Percentiles rank a stretch among this genome's conserved stretches.
These are phyloP conservation scores for Leucosporidium scottii DNA, from an alignment of 768 basidiomycete species.

Conservation along the genomic window DNA sequence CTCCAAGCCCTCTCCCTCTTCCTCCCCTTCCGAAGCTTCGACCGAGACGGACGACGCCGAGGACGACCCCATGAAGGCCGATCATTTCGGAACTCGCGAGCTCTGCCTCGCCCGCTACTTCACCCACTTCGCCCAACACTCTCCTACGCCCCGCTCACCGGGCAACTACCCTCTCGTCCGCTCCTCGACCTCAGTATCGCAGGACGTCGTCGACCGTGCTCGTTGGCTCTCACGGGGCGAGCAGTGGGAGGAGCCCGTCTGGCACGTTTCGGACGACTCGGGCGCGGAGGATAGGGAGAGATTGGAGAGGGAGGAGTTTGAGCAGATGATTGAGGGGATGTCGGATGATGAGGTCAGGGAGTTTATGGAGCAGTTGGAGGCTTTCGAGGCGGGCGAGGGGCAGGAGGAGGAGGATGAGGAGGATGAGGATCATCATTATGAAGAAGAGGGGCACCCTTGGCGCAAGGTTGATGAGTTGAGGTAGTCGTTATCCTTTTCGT, in stretches of 20 bases:
- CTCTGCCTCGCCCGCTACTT: conserved; percentile 24
- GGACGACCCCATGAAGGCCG: conserved; percentile 1
- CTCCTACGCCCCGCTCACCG: background rate
- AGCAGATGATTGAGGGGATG: conserved; percentile 15
- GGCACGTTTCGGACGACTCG: background rate
- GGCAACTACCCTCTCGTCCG: conserved; percentile 17
- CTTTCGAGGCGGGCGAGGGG: background rate
- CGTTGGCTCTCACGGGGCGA: conserved; percentile 22
- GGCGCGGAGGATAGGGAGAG: background rate
- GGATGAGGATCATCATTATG: background rate
- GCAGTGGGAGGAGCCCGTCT: conserved; percentile 18
- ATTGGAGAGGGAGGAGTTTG: conserved; percentile 1
- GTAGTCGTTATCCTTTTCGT: too few relatives aligned
- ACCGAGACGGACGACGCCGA: background rate
- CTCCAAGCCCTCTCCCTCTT: background rate
- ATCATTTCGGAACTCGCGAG: conserved; percentile 18
- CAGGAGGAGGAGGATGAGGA: background rate
- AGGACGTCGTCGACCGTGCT: conserved; percentile 29
- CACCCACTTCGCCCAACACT: conserved; percentile 18
- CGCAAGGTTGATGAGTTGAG: too few relatives aligned
- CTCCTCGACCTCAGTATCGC: conserved; percentile 4
- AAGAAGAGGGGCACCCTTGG: background rate
- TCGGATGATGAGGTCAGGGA: conserved; percentile 27
- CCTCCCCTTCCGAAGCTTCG: background rate
- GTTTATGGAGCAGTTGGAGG: conserved; percentile 13